phyloP scores from a whole-genome alignment of 2,329 filamentous ascomycete genomes.

The Aspergillus pseudotamarii region DNA sequence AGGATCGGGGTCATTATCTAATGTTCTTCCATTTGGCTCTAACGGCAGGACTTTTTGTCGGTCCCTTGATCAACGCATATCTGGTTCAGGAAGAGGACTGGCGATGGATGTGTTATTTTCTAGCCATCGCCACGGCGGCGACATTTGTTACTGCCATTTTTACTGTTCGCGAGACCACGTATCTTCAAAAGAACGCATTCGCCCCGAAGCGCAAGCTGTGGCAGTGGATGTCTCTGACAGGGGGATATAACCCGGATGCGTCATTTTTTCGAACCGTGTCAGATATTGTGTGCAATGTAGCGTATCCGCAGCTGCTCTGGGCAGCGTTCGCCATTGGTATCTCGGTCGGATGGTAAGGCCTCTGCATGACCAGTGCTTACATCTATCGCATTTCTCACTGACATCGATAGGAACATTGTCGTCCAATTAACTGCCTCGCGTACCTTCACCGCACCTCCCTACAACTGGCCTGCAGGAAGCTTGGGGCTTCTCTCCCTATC shows the following conservation, averaged over 20 bases:
- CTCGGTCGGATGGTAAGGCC: slow-evolving; percentile 28
- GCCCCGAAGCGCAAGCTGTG: slow-evolving; percentile 12
- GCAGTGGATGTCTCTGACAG: slow-evolving; percentile 27
- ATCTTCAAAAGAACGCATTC: slow-evolving; percentile 9
- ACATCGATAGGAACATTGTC: slow-evolving; percentile 30
- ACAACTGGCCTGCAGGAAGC: slow-evolving; percentile 28
- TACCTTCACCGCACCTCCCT: slow-evolving; percentile 30
- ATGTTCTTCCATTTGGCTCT: slow-evolving; percentile 44
- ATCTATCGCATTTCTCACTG: background rate
- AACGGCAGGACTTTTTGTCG: slow-evolving; percentile 40
- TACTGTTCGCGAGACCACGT: slow-evolving; percentile 28
- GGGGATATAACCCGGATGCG: slow-evolving; percentile 25
- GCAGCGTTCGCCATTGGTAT: slow-evolving; percentile 30
- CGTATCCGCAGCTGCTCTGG: slow-evolving; percentile 32
- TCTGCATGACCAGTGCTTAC: background rate
- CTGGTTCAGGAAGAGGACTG: slow-evolving; percentile 26
- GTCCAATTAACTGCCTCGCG: slow-evolving; percentile 31
- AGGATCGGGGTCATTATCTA: slow-evolving; percentile 40
- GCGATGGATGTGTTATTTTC: slow-evolving; percentile 33
- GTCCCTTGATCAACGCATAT: slow-evolving; percentile 36
- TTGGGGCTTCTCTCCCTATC: slow-evolving; percentile 29
- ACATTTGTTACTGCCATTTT: slow-evolving; percentile 23
- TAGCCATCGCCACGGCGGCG: slow-evolving; percentile 25
- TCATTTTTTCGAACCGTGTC: slow-evolving; percentile 27
- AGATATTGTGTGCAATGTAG: slow-evolving; percentile 26